Base-by-base conservation (phyloP, 2,329 filamentous ascomycete species). In the Ophiostoma populinum region DNA sequence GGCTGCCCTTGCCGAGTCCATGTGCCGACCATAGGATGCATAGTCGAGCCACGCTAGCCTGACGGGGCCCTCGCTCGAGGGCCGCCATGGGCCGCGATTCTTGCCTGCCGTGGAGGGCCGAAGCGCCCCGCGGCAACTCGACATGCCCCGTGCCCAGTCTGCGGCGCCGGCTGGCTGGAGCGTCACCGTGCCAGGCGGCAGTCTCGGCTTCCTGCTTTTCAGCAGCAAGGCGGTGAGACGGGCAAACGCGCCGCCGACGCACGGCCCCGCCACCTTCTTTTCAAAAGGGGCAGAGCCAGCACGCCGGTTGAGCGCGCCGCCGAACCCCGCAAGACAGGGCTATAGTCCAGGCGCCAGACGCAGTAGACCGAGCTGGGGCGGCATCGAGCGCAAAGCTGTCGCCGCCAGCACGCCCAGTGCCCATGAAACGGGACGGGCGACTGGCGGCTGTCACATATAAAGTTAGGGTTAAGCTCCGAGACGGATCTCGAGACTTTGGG, bases 401-500 rank as follows among this genome's bases (percentile, higher is more conserved):
- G n/a, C 15, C 6, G 19, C 11, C 42, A n/a, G 11, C 16, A 21
- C n/a, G 8, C 3, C 8, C n/a, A n/a, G n/a, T n/a, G n/a, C n/a
- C n/a, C n/a, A n/a, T n/a, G n/a, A 12, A 13, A 20, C 11, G 11
- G 13, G 16, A 13, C 15, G 16, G 13, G n/a, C n/a, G 13, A 32
- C 11, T 11, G 10, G 16, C 51, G 72, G 75, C 81, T n/a, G n/a
- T n/a, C 80, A 79, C 73, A 56, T 3, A 53, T 61, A 57, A 62
- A 62, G 68, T 80, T 93, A 93, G 86, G 86, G 86, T 92, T 93
- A 92, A 86, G 80, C 86, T 86, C 80, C 82, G 75, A 77, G 58
- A 19, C 15, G n/a, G 21, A 62, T 67, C 72, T 80, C 75, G 75
- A 68, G 70, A 83, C 81, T 83, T 67, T 78, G 54, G 63, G 69